Conservation (phyloP, 306 rosid species). For the Trifolium fragiferum region DNA sequence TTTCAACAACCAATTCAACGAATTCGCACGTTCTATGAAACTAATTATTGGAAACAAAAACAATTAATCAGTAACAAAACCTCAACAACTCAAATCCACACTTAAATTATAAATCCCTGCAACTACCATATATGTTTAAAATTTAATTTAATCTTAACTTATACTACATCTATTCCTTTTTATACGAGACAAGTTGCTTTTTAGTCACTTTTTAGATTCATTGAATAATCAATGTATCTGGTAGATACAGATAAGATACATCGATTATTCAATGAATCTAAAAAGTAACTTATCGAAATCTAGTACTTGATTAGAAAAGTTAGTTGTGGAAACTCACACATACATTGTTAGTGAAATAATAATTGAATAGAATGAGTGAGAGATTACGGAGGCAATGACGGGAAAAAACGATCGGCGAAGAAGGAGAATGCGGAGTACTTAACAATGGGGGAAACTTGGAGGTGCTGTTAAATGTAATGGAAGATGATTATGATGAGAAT, state of each 20-base stretch:
- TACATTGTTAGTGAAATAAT: not conserved
- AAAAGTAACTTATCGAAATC: too few species aligned
- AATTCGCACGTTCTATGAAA: conserved; percentile 36
- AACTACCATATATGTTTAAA: too few species aligned
- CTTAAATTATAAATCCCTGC: not conserved
- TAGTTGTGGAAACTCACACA: too few species aligned
- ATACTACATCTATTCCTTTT: too few species aligned
- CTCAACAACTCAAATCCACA: not conserved
- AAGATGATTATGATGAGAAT: not conserved
- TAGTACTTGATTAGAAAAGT: too few species aligned
- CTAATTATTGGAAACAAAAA: conserved; percentile 31
- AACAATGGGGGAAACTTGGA: conserved; percentile 59
- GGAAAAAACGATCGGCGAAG: conserved; percentile 70
- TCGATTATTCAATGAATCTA: too few species aligned
- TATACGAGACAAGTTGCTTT: too few species aligned
- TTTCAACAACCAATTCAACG: conserved; percentile 65
- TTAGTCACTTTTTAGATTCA: too few species aligned
- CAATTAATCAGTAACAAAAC: not conserved
- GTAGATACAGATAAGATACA: too few species aligned
- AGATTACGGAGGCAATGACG: conserved; percentile 53
- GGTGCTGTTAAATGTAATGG: conserved; percentile 41
- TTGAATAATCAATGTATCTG: too few species aligned
- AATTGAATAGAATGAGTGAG: too few species aligned
- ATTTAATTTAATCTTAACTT: too few species aligned
- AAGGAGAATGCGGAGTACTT: conserved; percentile 80